Conservation (phyloP, 371 early-diverging fungal species). For the Chytridium lagenaria region DNA sequence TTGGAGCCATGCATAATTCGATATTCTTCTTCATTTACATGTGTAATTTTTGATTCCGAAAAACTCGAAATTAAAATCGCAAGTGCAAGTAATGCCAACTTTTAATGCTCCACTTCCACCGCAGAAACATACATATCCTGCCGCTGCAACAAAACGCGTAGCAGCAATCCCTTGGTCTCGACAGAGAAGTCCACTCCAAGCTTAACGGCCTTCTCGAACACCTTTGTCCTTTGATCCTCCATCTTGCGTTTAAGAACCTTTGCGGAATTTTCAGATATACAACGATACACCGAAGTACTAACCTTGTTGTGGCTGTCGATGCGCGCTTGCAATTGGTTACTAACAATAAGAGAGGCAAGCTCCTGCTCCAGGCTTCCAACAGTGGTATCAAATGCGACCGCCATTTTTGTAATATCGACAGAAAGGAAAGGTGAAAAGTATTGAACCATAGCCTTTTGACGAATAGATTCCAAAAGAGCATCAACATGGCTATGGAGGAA, state of each 20-base stretch:
- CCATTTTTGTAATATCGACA: slow-evolving; percentile 83
- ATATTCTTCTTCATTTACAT: no score
- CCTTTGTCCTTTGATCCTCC: slow-evolving; percentile 66
- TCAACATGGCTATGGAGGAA: slow-evolving; percentile 75
- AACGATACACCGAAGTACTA: slow-evolving; percentile 1
- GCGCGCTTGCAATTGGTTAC: slow-evolving; percentile 71
- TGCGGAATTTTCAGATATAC: not conserved
- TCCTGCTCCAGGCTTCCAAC: slow-evolving; percentile 72
- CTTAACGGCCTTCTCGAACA: slow-evolving; percentile 66
- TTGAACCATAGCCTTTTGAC: slow-evolving; percentile 79
- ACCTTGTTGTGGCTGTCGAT: slow-evolving; percentile 90
- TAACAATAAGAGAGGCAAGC: slow-evolving; percentile 68
- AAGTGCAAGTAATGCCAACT: no score
- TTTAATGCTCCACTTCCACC: no score
- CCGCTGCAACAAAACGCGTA: slow-evolving; percentile 64
- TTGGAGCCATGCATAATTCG: no score
- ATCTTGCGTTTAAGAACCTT: slow-evolving; percentile 66
- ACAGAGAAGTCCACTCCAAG: slow-evolving; percentile 69
- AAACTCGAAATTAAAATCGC: no score
- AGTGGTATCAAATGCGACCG: slow-evolving; percentile 67
- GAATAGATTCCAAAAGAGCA: slow-evolving; percentile 67
- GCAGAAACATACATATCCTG: slow-evolving; percentile 53
- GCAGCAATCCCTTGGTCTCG: slow-evolving; percentile 62
- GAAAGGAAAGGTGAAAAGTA: slow-evolving; percentile 81
- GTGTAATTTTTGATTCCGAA: no score